These are phyloP conservation scores for Gossypium herbaceum DNA, from an alignment of 345 rosid genomes.

Conservation along the genomic window DNA sequence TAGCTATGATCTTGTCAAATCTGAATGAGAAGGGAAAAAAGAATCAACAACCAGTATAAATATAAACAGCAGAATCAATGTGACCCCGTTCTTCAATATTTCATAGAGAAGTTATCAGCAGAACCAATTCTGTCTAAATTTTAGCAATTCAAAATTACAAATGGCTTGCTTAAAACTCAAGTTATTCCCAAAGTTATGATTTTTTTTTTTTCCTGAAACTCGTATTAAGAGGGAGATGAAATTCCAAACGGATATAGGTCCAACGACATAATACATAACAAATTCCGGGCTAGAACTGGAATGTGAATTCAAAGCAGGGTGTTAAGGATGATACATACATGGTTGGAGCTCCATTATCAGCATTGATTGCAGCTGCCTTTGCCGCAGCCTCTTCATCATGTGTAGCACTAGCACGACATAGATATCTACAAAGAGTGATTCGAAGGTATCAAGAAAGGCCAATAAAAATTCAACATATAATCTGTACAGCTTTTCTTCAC, in stretches of 20 bases:
- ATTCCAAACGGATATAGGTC: background rate
- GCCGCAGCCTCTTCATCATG: conserved; percentile 77
- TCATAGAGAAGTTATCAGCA: background rate
- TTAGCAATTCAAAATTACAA: background rate
- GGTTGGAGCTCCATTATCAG: conserved; percentile 72
- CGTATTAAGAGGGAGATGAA: background rate
- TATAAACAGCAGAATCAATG: conserved; percentile 4
- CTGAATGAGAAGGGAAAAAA: conserved; percentile 26
- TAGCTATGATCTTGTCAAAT: conserved; percentile 87
- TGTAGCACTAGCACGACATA: conserved; percentile 42
- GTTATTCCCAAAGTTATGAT: background rate
- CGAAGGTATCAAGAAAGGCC: conserved; percentile 4
- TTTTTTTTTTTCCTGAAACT: background rate
- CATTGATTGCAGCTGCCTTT: conserved; percentile 58
- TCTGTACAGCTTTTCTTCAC: background rate
- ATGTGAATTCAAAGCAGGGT: conserved; percentile 32
- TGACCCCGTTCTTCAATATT: background rate
- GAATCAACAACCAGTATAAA: background rate
- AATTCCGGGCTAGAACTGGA: conserved; percentile 14
- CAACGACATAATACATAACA: background rate
- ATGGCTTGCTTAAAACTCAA: background rate
- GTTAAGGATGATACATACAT: conserved; percentile 50
- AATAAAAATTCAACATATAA: background rate
- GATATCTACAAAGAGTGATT: conserved; percentile 37
- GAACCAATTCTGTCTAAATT: background rate